Conservation (phyloP, 2,329 filamentous ascomycete species). For the Verticillium dahliae region DNA sequence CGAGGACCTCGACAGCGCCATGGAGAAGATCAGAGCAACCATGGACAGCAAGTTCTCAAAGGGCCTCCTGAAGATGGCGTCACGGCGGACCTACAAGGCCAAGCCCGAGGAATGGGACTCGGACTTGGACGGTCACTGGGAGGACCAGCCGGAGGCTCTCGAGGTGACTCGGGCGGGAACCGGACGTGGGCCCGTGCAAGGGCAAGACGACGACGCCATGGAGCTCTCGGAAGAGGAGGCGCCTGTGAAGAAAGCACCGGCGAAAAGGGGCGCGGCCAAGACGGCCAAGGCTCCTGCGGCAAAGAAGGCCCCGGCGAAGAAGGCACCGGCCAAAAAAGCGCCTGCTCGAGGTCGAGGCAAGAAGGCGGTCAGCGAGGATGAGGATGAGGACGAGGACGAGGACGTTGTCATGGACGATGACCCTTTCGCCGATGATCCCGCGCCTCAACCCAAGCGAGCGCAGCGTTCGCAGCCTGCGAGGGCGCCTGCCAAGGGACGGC, state of each 20-base stretch:
- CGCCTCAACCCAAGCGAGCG: constrained; percentile 2
- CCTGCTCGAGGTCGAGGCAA: constrained; percentile 31
- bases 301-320: constrained; percentile 31
- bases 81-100: constrained; percentile 57
- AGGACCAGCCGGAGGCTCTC: constrained; percentile 65
- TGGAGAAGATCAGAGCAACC: constrained; percentile 64
- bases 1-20: constrained; percentile 64
- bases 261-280: constrained; percentile 13
- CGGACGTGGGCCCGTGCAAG: not conserved
- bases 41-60: constrained; percentile 66
- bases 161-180: constrained; percentile 31
- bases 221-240: constrained; percentile 25
- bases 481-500: constrained; percentile 23
- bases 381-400: constrained; percentile 24
- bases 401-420: constrained; percentile 4
- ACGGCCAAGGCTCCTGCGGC: constrained; percentile 24
- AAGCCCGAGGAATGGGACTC: constrained; percentile 80
- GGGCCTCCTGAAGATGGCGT: constrained; percentile 47
- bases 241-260: constrained; percentile 24
- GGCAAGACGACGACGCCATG: constrained; percentile 17
- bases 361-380: constrained; percentile 40
- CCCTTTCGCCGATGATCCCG: not conserved
- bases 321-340: constrained; percentile 37
- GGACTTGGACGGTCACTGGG: constrained; percentile 84
- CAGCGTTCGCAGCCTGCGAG: constrained; percentile 23